A percentile compares a stretch with the other conserved stretches of the same genome.
Conservation (phyloP, 306 rosid genomes). For the Cercis canadensis region DNA sequence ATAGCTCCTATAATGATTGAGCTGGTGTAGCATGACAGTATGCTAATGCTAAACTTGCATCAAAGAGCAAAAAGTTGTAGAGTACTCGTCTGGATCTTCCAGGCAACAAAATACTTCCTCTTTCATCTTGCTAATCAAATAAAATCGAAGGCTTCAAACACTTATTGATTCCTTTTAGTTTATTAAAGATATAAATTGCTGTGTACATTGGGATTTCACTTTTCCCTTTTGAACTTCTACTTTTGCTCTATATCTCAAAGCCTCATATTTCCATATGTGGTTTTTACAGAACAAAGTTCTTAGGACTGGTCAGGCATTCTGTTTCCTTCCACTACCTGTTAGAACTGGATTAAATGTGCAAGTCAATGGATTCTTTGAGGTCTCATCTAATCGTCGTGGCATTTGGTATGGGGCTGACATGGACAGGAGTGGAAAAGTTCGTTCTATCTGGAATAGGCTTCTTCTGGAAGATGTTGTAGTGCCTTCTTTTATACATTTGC, state of each 20-base stretch:
- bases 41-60: constrained; percentile 21
- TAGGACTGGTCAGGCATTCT: constrained; percentile 87
- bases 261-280: constrained; percentile 47
- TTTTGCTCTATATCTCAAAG: constrained; percentile 33
- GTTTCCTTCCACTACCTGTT: constrained; percentile 96
- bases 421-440: constrained; percentile 97
- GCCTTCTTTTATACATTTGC: constrained; percentile 77
- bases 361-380: constrained; percentile 97
- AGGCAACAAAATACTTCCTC: not conserved
- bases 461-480: constrained; percentile 90
- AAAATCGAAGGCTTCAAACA: not conserved
- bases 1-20: no score
- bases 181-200: constrained; percentile 30
- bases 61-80: constrained; percentile 5
- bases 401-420: constrained; percentile 99
- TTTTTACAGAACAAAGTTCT: constrained; percentile 71
- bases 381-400: constrained; percentile 97
- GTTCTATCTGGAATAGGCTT: constrained; percentile 92
- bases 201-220: constrained; percentile 8
- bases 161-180: constrained; percentile 9
- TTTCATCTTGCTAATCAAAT: constrained; percentile 15
- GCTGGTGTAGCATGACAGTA: not conserved
- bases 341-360: constrained; percentile 90
- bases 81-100: constrained; percentile 27
- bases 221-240: constrained; percentile 31